These are phyloP conservation scores for Russula griseocarnosa DNA, from an alignment of 768 basidiomycete genomes.

Conservation along the genomic window DNA sequence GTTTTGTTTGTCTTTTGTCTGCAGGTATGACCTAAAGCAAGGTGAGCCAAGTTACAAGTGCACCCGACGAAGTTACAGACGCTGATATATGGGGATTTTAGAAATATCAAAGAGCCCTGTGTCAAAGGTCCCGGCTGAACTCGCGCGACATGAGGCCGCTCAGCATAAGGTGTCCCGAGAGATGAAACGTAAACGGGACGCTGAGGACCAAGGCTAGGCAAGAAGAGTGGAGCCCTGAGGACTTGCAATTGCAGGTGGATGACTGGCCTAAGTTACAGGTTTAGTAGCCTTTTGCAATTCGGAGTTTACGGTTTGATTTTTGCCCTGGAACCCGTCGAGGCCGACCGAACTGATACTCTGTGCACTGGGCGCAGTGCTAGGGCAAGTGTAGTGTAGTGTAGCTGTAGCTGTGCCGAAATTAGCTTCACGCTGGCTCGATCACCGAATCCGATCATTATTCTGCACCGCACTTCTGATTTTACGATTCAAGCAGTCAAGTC, in stretches of 20 bases:
- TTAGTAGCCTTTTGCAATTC: neutral
- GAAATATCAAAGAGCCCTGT: conserved; percentile 94
- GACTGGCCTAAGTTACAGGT: neutral
- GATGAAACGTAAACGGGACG: conserved; percentile 92
- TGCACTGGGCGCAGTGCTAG: neutral
- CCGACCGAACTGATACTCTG: neutral
- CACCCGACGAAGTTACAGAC: neutral
- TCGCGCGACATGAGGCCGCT: conserved; percentile 88
- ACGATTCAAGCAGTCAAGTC: neutral
- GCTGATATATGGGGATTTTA: conserved; percentile 32
- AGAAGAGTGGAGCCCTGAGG: neutral
- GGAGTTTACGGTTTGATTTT: neutral
- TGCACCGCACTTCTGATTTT: neutral
- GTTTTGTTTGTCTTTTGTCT: conserved; percentile 21
- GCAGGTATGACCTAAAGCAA: conserved; percentile 92
- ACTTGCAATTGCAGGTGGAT: neutral
- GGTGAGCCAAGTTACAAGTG: conserved; percentile 47
- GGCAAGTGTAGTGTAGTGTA: neutral
- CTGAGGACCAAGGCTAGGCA: conserved; percentile 52
- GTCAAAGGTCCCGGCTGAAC: conserved; percentile 80
- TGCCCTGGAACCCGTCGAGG: neutral
- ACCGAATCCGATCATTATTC: neutral
- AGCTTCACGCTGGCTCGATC: neutral
- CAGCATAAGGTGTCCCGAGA: conserved; percentile 88
- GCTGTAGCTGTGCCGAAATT: neutral